phyloP scores from a whole-genome alignment of 1,284 basidiomycete genomes.

The Rhodotorula sp. region DNA sequence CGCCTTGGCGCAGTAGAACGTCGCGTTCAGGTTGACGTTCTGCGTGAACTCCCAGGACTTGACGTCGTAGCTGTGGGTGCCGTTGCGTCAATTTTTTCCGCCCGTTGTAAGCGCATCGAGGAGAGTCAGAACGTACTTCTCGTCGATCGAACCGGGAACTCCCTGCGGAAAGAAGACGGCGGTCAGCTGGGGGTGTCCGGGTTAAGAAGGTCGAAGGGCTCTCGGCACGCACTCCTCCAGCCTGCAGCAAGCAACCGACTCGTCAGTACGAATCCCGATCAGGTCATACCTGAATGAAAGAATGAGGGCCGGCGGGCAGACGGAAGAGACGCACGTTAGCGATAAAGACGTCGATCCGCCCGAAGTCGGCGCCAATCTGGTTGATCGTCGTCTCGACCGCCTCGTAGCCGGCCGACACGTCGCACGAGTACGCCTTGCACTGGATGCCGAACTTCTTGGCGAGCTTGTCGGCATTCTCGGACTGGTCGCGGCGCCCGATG shows the following conservation, averaged over 20 bases:
- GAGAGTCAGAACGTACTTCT: slow-evolving; percentile 34
- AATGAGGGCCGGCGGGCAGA: slow-evolving; percentile 35
- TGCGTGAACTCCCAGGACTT: slow-evolving; percentile 55
- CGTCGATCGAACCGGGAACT: slow-evolving; percentile 49
- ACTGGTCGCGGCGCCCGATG: slow-evolving; percentile 48
- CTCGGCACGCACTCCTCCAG: neutral
- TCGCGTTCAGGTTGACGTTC: slow-evolving; percentile 53
- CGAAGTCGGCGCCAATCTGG: slow-evolving; percentile 53
- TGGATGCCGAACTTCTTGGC: slow-evolving; percentile 50
- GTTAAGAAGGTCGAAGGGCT: too few relatives aligned
- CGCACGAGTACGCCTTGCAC: slow-evolving; percentile 51
- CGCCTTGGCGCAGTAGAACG: slow-evolving; percentile 51
- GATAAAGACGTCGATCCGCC: slow-evolving; percentile 53
- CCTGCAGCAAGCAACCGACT: neutral
- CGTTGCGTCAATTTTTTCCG: too few relatives aligned
- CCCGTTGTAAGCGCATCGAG: too few relatives aligned
- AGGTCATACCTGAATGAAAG: too few relatives aligned
- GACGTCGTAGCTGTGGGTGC: slow-evolving; percentile 27
- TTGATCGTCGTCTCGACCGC: slow-evolving; percentile 51
- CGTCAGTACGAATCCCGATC: too few relatives aligned
- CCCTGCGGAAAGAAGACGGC: neutral
- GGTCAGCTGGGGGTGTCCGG: too few relatives aligned
- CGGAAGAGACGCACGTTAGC: slow-evolving; percentile 51
- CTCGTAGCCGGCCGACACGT: slow-evolving; percentile 38
- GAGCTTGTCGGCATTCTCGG: slow-evolving; percentile 48